phyloP scores from a whole-genome alignment of 768 basidiomycete genomes.

The Suillus paluster region DNA sequence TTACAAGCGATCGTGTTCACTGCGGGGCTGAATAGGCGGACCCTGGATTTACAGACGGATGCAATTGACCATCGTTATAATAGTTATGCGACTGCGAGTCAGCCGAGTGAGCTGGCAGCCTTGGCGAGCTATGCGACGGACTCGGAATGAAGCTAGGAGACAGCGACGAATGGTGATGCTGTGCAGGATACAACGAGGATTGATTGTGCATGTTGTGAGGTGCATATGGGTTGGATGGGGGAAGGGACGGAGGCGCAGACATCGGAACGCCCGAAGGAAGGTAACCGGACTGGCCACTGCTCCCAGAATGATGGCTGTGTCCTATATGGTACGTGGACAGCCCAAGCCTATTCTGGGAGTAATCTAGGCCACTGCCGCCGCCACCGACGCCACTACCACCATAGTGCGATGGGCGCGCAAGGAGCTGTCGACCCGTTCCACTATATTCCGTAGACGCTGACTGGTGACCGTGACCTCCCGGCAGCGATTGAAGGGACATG shows the following conservation, averaged over 20 bases:
- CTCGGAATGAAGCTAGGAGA: slow-evolving; percentile 35
- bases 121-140: slow-evolving; percentile 34
- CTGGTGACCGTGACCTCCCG: slow-evolving; percentile 38
- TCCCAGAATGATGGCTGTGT: slow-evolving; percentile 49
- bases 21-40: slow-evolving; percentile 35
- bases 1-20: slow-evolving; percentile 16
- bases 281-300: slow-evolving; percentile 30
- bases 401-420: slow-evolving; percentile 42
- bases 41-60: slow-evolving; percentile 30
- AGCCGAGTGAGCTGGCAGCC: slow-evolving; percentile 28
- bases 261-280: slow-evolving; percentile 48
- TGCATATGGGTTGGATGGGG: slow-evolving; percentile 40
- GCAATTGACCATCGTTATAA: slow-evolving; percentile 34
- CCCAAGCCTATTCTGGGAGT: slow-evolving; percentile 40
- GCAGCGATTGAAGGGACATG: slow-evolving; percentile 68
- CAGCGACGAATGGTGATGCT: slow-evolving; percentile 33
- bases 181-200: slow-evolving; percentile 35
- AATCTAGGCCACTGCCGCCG: slow-evolving; percentile 25
- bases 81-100: slow-evolving; percentile 33
- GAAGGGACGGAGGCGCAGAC: slow-evolving; percentile 55
- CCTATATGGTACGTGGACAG: slow-evolving; percentile 41
- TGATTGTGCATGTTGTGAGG: slow-evolving; percentile 31
- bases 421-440: slow-evolving; percentile 49
- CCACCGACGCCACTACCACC: slow-evolving; percentile 20
- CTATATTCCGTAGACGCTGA: slow-evolving; percentile 44